Conservation (phyloP, 257 asterid genomes). For the Eucommia ulmoides region DNA sequence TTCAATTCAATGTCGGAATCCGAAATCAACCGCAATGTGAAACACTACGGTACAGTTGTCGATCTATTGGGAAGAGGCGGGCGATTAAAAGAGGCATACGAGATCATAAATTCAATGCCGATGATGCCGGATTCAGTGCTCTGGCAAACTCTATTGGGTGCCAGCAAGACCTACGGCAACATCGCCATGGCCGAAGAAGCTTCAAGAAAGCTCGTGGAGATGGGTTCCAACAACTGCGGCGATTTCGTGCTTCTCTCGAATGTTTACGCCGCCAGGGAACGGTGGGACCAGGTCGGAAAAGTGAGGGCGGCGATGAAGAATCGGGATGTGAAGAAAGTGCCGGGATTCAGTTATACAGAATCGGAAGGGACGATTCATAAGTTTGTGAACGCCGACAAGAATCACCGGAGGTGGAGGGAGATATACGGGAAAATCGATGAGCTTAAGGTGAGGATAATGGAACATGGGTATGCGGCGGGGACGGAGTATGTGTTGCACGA, state of each 20-base stretch:
- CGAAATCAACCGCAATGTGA: slow-evolving; percentile 42
- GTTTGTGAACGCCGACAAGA: slow-evolving; percentile 59
- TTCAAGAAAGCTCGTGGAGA: slow-evolving; percentile 67
- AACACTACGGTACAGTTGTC: slow-evolving; percentile 84
- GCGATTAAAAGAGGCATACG: slow-evolving; percentile 49
- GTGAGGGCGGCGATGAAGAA: slow-evolving; percentile 75
- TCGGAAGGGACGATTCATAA: slow-evolving; percentile 38
- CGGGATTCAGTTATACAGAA: slow-evolving; percentile 77
- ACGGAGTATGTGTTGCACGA: slow-evolving; percentile 81
- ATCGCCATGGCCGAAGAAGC: slow-evolving; percentile 84
- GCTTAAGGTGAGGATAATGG: slow-evolving; percentile 35
- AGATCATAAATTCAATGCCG: slow-evolving; percentile 49
- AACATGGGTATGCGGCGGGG: slow-evolving; percentile 62
- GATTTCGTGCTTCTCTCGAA: slow-evolving; percentile 81
- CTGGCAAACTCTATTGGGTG: slow-evolving; percentile 86
- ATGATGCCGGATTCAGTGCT: slow-evolving; percentile 57
- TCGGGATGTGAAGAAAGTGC: slow-evolving; percentile 61
- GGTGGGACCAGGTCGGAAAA: slow-evolving; percentile 78
- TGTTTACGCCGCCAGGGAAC: slow-evolving; percentile 60
- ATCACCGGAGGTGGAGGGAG: slow-evolving; percentile 43
- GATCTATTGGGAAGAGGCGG: slow-evolving; percentile 89
- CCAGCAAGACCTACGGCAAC: slow-evolving; percentile 58
- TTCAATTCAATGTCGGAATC: slow-evolving; percentile 44
- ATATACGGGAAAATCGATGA: slow-evolving; percentile 65
- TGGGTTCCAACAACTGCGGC: slow-evolving; percentile 76